Conservation (phyloP, 805 yeast species). For the Candida parachauliodes region DNA sequence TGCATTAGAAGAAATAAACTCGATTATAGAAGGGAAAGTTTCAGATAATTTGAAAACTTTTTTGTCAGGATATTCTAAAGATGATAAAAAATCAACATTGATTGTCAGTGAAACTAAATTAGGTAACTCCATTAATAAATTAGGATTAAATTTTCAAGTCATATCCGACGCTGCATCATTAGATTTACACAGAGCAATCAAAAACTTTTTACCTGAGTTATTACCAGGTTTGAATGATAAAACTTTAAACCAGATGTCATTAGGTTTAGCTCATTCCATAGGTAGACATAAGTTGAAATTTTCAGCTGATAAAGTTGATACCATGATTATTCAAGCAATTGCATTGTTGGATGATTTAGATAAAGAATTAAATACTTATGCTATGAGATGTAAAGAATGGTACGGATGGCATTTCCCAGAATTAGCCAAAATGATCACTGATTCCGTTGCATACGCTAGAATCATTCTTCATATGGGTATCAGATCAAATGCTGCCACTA, state of each 20-base stretch:
- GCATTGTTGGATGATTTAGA: conserved; percentile 95
- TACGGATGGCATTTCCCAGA: conserved; percentile 99
- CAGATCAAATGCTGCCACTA: conserved; percentile 84
- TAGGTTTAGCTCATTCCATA: conserved; percentile 97
- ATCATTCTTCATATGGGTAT: conserved; percentile 91
- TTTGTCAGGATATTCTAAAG: conserved; percentile 63
- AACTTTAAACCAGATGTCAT: conserved; percentile 88
- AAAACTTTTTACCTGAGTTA: conserved; percentile 89
- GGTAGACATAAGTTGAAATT: conserved; percentile 98
- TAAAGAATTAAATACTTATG: conserved; percentile 95
- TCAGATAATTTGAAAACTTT: conserved; percentile 76
- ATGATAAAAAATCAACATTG: conserved; percentile 80
- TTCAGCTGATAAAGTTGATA: conserved; percentile 97
- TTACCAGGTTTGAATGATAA: conserved; percentile 88
- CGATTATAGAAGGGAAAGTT: conserved; percentile 91
- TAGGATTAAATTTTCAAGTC: conserved; percentile 82
- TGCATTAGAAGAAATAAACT: conserved; percentile 92
- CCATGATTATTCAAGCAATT: conserved; percentile 98
- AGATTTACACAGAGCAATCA: conserved; percentile 92
- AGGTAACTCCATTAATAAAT: conserved; percentile 93
- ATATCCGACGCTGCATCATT: conserved; percentile 93
- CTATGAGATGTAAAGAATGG: conserved; percentile 99
- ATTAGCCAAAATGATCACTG: conserved; percentile 93
- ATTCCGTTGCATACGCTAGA: conserved; percentile 94
- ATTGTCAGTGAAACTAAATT: conserved; percentile 93